A percentile compares a stretch with the other conserved stretches of the same genome.
Conservation (phyloP, 495 filamentous ascomycete species). For the Viridothelium virens region DNA sequence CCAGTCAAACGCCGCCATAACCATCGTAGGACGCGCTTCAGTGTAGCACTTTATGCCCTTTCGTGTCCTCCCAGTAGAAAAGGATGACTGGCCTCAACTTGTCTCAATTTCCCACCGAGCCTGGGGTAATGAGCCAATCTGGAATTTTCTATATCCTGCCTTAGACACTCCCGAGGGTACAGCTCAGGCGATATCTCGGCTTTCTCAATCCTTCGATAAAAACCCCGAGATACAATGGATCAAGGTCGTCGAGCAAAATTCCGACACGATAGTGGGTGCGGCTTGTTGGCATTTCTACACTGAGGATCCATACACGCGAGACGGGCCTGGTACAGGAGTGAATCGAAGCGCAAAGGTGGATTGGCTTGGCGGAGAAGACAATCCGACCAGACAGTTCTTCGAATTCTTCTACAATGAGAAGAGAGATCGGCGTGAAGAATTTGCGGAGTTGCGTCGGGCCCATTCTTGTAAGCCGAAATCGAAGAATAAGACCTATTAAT, state of each 20-base stretch:
- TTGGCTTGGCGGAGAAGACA: not conserved
- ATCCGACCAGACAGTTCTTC: slow-evolving; percentile 4
- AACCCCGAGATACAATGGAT: not conserved
- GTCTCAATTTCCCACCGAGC: not conserved
- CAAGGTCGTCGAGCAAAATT: not conserved
- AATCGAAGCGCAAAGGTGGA: not conserved
- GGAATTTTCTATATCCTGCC: not conserved
- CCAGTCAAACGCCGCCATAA: too few species aligned
- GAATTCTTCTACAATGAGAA: slow-evolving; percentile 4
- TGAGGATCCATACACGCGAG: not conserved
- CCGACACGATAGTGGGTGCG: not conserved
- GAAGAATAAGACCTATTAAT: not conserved
- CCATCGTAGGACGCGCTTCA: too few species aligned
- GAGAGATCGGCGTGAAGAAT: not conserved
- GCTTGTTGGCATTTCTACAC: not conserved
- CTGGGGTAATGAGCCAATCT: not conserved
- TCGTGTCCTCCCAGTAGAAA: not conserved
- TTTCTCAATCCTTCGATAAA: not conserved
- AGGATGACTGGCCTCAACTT: not conserved
- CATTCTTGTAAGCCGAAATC: not conserved
- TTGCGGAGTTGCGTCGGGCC: not conserved
- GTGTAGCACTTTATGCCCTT: not conserved
- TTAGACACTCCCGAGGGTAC: not conserved
- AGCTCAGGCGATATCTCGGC: not conserved
- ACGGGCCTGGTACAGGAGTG: not conserved